A percentile compares a stretch with the other conserved stretches of the same genome.
These are phyloP conservation scores for Cocos nucifera DNA, from an alignment of 176 grass and related monocot genomes.

Conservation along the genomic window DNA sequence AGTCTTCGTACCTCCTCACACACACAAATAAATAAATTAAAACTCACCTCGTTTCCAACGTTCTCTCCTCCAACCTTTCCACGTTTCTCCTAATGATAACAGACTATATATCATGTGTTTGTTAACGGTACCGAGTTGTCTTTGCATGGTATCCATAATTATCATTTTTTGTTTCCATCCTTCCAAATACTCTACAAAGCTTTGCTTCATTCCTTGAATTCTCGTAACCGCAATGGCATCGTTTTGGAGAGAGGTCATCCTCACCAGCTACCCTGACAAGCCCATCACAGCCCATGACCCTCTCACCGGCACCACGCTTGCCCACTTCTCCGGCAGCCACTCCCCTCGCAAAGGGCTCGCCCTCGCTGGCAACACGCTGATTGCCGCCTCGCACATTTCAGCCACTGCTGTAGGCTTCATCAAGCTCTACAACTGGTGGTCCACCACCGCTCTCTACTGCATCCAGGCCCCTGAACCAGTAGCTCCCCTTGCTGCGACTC, in stretches of 20 bases:
- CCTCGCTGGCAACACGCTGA: background rate
- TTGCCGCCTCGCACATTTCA: constrained; percentile 19
- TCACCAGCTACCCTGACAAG: background rate
- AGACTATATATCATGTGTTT: no score
- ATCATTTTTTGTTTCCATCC: no score
- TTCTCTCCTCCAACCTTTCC: no score
- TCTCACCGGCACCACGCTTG: constrained; percentile 13
- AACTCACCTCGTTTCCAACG: no score
- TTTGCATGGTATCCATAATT: no score
- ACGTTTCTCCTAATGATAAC: no score
- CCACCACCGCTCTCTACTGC: background rate
- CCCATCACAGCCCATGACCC: constrained; percentile 17
- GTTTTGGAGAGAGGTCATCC: constrained; percentile 13
- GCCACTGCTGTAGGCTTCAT: constrained; percentile 2
- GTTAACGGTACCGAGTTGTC: no score
- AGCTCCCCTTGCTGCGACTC: constrained; percentile 7
- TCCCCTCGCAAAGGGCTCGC: constrained; percentile 10
- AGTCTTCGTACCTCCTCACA: no score
- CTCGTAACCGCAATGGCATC: background rate
- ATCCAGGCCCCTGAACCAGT: background rate
- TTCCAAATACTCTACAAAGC: no score
- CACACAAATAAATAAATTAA: no score
- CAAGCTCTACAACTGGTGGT: constrained; percentile 6
- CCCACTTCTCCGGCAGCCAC: constrained; percentile 13
- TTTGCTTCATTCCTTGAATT: no score